Evolutionary conservation across 2,329 filamentous ascomycete species (phyloP).

Genomic region (Knoxdaviesia capensis): DNA sequence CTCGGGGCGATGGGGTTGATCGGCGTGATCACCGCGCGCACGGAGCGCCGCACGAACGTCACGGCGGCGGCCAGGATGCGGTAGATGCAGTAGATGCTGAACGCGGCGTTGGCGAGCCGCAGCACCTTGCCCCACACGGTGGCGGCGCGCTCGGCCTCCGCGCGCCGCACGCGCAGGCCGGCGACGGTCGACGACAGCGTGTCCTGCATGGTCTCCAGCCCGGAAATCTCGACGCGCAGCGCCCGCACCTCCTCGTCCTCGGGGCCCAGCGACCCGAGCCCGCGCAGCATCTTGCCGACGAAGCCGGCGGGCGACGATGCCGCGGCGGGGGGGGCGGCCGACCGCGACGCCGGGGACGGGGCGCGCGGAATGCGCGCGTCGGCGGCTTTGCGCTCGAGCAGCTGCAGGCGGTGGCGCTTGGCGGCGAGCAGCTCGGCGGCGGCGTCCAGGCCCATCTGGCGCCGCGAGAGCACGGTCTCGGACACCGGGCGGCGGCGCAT

Average conservation of each 20-base stretch:
- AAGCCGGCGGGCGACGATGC: conserved; percentile 25
- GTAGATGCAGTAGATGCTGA: conserved; percentile 70
- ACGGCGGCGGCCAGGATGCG: conserved; percentile 55
- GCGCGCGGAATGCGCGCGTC: too few species aligned
- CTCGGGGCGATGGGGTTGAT: too few species aligned
- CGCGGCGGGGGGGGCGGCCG: conserved; percentile 13
- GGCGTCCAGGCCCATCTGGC: conserved; percentile 59
- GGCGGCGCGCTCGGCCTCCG: conserved; percentile 43
- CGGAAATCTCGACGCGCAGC: conserved; percentile 56
- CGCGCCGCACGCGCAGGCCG: conserved; percentile 37
- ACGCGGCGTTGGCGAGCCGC: conserved; percentile 41
- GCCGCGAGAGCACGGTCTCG: conserved; percentile 55
- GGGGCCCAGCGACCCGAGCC: conserved; percentile 42
- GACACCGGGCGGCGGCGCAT: conserved; percentile 35
- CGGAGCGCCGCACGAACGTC: conserved; percentile 42
- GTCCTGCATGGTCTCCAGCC: conserved; percentile 61
- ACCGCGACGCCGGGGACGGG: conserved; percentile 15
- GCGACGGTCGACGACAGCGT: conserved; percentile 46
- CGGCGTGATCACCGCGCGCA: conserved; percentile 13
- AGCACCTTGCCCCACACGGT: conserved; percentile 47
- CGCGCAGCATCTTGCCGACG: conserved; percentile 54
- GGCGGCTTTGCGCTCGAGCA: conserved; percentile 42
- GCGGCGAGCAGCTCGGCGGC: conserved; percentile 59
- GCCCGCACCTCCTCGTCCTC: conserved; percentile 37
- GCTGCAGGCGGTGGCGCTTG: conserved; percentile 53